These are phyloP conservation scores for Knoxia roxburghii DNA, from an alignment of 257 asterid species.

Conservation along the genomic window DNA sequence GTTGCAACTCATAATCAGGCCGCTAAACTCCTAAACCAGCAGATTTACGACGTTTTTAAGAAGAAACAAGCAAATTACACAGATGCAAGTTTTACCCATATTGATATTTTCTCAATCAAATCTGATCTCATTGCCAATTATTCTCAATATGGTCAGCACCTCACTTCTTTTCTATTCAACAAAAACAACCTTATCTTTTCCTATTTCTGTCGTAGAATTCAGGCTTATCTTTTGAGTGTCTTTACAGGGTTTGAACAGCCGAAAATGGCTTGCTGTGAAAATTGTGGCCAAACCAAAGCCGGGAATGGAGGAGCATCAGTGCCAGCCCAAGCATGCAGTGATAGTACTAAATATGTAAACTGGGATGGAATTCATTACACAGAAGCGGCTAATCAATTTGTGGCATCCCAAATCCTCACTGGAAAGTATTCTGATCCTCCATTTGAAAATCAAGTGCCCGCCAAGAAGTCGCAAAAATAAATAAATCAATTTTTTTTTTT, in stretches of 20 bases:
- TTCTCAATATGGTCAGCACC: constrained; percentile 64
- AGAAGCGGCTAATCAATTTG: constrained; percentile 83
- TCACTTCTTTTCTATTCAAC: neutral
- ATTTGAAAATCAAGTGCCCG: constrained; percentile 72
- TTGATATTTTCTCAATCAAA: constrained; percentile 77
- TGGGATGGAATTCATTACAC: constrained; percentile 98
- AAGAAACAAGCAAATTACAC: constrained; percentile 61
- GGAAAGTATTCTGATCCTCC: constrained; percentile 90
- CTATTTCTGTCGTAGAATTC: too few relatives aligned
- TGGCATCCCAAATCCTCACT: constrained; percentile 66
- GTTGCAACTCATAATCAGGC: constrained; percentile 82
- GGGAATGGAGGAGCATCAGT: constrained; percentile 73
- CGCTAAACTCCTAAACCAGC: constrained; percentile 70
- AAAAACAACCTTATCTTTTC: too few relatives aligned
- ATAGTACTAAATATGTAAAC: constrained; percentile 61
- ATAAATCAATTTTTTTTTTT: constrained; percentile 12
- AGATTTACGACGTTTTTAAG: constrained; percentile 57
- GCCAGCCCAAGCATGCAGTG: constrained; percentile 75
- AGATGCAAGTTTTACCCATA: constrained; percentile 58
- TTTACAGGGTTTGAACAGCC: constrained; percentile 84
- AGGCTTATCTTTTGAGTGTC: neutral
- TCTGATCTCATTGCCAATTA: constrained; percentile 72
- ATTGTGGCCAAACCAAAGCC: constrained; percentile 76
- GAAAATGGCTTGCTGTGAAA: constrained; percentile 84
- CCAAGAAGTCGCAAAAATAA: too few relatives aligned